Conservation (phyloP, 2,329 filamentous ascomycete species). For the Arachnomyces sp. region DNA sequence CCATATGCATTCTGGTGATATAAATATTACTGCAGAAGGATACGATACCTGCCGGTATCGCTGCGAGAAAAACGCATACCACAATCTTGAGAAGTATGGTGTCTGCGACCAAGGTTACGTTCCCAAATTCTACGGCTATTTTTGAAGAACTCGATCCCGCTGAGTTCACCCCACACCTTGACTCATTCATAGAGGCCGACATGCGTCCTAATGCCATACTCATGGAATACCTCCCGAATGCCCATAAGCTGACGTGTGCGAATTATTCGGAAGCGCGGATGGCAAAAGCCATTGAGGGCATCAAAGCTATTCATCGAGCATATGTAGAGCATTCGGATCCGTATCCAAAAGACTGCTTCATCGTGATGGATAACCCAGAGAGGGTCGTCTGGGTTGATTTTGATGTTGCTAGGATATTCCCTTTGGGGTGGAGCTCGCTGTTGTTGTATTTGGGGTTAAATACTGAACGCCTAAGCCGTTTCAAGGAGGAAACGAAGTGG, state of each 20-base stretch:
- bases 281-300: constrained; percentile 3
- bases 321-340: constrained; percentile 6
- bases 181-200: constrained; percentile 1
- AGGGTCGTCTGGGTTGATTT: constrained; percentile 6
- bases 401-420: constrained; percentile 6
- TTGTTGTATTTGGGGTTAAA: too few species aligned
- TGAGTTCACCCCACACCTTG: constrained; percentile 3
- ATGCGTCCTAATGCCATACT: constrained; percentile 5
- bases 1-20: too few species aligned
- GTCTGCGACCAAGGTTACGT: constrained; percentile 6
- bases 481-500: too few species aligned
- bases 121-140: constrained; percentile 5
- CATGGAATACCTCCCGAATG: constrained; percentile 6
- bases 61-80: constrained; percentile 8
- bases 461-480: too few species aligned
- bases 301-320: constrained; percentile 3
- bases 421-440: too few species aligned
- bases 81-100: constrained; percentile 2
- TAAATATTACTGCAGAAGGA: constrained; percentile 5
- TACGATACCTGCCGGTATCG: constrained; percentile 7
- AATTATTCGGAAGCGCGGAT: constrained; percentile 6
- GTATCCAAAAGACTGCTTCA: constrained; percentile 7
- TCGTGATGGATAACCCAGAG: neutral
- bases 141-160: constrained; percentile 6
- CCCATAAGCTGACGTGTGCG: constrained; percentile 2